A percentile compares a stretch with the other conserved stretches of the same genome.
Conservation (phyloP, 2,329 filamentous ascomycete genomes). For the Aspergillus unguis region DNA sequence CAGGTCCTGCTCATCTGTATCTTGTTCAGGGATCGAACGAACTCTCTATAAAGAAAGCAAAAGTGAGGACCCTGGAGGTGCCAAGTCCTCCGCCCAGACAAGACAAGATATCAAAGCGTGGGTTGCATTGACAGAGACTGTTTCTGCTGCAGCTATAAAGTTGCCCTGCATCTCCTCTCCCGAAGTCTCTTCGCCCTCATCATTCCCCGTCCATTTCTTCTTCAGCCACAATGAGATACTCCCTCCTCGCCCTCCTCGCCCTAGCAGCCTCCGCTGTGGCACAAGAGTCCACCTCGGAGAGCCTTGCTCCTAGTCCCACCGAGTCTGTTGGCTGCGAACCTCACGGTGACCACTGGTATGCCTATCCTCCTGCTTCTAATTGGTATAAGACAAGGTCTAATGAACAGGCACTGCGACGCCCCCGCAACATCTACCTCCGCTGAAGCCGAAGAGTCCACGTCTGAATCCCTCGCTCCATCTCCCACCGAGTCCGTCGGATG, state of each 20-base stretch:
- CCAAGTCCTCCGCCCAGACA: constrained; percentile 5
- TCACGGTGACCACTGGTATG: constrained; percentile 28
- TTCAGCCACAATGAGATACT: constrained; percentile 18
- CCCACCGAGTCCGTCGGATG: constrained; percentile 30
- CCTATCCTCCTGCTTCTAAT: not conserved
- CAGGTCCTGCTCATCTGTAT: not conserved
- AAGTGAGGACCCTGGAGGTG: constrained; percentile 5
- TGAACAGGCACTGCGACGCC: constrained; percentile 30
- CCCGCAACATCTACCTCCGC: constrained; percentile 16
- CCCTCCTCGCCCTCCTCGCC: constrained; percentile 17
- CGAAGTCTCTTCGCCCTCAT: not conserved
- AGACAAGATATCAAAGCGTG: not conserved
- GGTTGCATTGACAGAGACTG: not conserved
- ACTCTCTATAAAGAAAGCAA: too few relatives aligned
- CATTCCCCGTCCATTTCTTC: not conserved
- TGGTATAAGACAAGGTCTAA: not conserved
- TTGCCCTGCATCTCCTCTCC: not conserved
- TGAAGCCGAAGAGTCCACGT: constrained; percentile 7
- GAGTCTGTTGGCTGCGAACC: constrained; percentile 26
- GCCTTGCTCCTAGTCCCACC: constrained; percentile 29
- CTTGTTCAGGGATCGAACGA: too few relatives aligned
- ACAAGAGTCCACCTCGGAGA: constrained; percentile 9
- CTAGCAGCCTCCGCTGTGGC: constrained; percentile 18
- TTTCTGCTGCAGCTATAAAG: not conserved
- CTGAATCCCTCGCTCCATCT: constrained; percentile 27